Evolutionary conservation across 257 asterid genomes (phyloP).

Genomic region (Agastache rugosa): DNA sequence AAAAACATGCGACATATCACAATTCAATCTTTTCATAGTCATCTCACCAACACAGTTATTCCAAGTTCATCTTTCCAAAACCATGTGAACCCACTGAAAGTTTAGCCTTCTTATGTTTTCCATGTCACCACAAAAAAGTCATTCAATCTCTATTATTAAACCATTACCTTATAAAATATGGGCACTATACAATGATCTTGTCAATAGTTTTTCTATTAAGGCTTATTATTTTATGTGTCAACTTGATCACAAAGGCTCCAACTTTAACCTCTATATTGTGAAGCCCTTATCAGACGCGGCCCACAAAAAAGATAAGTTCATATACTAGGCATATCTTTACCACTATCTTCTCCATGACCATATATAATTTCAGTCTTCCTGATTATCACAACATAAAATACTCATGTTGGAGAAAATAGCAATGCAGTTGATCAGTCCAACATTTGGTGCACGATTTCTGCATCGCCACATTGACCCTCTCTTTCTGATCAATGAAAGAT

Average conservation of each 20-base stretch:
- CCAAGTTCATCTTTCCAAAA: neutral
- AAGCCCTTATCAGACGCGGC: conserved; percentile 24
- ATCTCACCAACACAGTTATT: neutral
- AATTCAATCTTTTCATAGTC: conserved; percentile 10
- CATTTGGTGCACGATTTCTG: neutral
- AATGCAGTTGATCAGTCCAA: neutral
- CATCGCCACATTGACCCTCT: neutral
- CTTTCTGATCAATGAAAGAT: conserved; percentile 12
- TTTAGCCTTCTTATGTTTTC: conserved; percentile 4
- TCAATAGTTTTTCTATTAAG: conserved; percentile 15
- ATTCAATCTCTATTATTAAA: neutral
- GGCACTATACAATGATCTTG: conserved; percentile 6
- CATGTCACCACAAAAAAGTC: neutral
- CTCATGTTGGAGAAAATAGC: conserved; percentile 11
- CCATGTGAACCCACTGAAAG: conserved; percentile 20
- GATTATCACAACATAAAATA: conserved; percentile 15
- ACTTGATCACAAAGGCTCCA: conserved; percentile 26
- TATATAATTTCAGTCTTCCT: neutral
- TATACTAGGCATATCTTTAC: conserved; percentile 20
- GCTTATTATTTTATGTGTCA: conserved; percentile 49
- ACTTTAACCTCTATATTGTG: conserved; percentile 22
- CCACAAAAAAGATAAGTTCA: conserved; percentile 20
- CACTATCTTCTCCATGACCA: conserved; percentile 21
- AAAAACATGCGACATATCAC: neutral
- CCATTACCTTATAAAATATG: neutral